Base-by-base conservation (phyloP, 805 yeast species). In the Candida ortonii region DNA sequence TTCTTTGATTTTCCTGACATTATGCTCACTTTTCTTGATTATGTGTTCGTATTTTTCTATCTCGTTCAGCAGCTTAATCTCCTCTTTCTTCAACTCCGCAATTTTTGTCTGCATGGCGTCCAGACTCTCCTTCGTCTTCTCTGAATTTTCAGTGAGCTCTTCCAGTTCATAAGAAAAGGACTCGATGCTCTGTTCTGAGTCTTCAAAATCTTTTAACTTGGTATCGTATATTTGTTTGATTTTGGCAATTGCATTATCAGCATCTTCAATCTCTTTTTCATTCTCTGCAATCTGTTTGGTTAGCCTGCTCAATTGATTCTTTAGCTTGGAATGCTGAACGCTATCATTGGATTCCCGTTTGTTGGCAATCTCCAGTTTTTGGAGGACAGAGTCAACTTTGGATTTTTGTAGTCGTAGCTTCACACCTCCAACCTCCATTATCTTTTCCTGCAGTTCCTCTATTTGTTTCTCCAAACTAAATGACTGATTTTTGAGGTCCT, bases 401-500 rank as follows among this genome's bases (percentile, higher is more conserved):
- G 94, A 75, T 41, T 78, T 82, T 50, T 88, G 96, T 41, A 84
- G 57, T 37, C 85, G 77, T 44, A 93, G 67, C 42, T 78, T 78
- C 7, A 84, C 80, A 41, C 99, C 99, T 34, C 99, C 99, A 34
- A 86, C 81, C 31, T 84, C 80, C 84, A 89, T 77, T 24, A 93
- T 86, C 52, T 79, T 72, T 37, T 80, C 84, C 46, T 87, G 89
- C 3, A 89, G 61, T 0, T 48, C 67, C 9, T 69, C 67, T 25
- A 93, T 83, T 38, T 73, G 67, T 6, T 58, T 51, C 53, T 77
- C 85, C 25, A 75, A 58, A 20, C 71, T 76, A 17, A 64, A 59
- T 45, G 88, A 76, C 45, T 75, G 76, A 3, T 63, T 61, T 49
- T 76, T 70, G 6, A 88, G 55, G 16, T 55, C 38, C 1, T 48